These are phyloP conservation scores for Ceratocystis cacaofunesta DNA, from an alignment of 2,329 filamentous ascomycete species.

Conservation along the genomic window DNA sequence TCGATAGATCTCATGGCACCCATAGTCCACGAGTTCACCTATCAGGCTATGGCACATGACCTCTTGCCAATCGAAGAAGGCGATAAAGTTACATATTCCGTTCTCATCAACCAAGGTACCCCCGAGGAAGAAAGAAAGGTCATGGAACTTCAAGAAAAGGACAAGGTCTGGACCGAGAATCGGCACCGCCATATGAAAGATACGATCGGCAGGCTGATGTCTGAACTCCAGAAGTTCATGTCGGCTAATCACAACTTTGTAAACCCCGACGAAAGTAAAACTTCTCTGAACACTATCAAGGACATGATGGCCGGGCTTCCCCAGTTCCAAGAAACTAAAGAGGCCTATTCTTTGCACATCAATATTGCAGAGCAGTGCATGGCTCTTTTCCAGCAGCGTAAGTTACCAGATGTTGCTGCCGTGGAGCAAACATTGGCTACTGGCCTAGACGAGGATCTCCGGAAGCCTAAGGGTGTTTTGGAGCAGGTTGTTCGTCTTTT, in stretches of 20 bases:
- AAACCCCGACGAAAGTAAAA: constrained; percentile 51
- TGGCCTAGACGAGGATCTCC: constrained; percentile 80
- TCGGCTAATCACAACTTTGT: constrained; percentile 86
- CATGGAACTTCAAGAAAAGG: constrained; percentile 78
- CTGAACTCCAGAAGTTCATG: constrained; percentile 84
- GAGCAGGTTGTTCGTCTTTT: constrained; percentile 76
- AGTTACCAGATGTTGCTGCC: constrained; percentile 72
- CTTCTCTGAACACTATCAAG: constrained; percentile 78
- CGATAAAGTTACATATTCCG: constrained; percentile 77
- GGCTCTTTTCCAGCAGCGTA: constrained; percentile 75
- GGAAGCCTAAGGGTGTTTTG: constrained; percentile 77
- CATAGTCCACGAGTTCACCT: constrained; percentile 88
- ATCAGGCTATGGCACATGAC: constrained; percentile 96
- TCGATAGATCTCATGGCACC: constrained; percentile 86
- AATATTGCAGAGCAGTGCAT: constrained; percentile 97
- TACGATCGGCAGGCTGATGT: constrained; percentile 82
- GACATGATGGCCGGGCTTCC: constrained; percentile 93
- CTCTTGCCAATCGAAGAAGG: constrained; percentile 75
- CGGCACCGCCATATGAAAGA: constrained; percentile 96
- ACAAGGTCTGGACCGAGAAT: constrained; percentile 91
- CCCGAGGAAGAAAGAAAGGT: constrained; percentile 66
- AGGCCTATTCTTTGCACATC: constrained; percentile 83
- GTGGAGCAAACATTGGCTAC: constrained; percentile 86
- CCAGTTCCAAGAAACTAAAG: constrained; percentile 91
- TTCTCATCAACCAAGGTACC: constrained; percentile 59